A percentile compares a stretch with the other conserved stretches of the same genome.
Evolutionary conservation across 1,139 yeast genomes (phyloP).

Genomic region (Blastobotrys illinoisensis): DNA sequence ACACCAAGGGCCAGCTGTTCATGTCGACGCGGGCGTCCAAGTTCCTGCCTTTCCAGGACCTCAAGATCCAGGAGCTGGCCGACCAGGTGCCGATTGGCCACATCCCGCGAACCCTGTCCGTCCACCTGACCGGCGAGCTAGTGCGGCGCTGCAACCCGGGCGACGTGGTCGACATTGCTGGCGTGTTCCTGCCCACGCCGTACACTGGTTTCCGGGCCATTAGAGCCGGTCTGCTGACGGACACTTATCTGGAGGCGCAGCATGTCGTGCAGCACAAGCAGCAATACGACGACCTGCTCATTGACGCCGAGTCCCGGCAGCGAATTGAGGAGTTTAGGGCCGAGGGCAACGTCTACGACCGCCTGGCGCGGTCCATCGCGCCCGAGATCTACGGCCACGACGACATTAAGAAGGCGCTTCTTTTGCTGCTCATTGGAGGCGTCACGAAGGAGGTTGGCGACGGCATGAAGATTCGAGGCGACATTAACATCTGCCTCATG

Average conservation of each 20-base stretch:
- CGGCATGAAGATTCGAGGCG: constrained; percentile 97
- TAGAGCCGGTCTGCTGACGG: constrained; percentile 88
- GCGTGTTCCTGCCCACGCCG: constrained; percentile 89
- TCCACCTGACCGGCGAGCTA: constrained; percentile 84
- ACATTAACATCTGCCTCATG: constrained; percentile 92
- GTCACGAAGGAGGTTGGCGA: constrained; percentile 93
- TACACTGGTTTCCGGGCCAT: constrained; percentile 93
- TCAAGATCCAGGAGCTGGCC: constrained; percentile 88
- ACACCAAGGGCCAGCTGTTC: constrained; percentile 81
- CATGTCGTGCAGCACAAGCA: constrained; percentile 80
- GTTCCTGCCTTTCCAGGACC: constrained; percentile 92
- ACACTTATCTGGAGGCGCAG: constrained; percentile 89
- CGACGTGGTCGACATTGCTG: constrained; percentile 87
- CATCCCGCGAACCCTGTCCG: constrained; percentile 80
- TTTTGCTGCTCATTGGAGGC: constrained; percentile 86
- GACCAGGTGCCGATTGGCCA: constrained; percentile 98
- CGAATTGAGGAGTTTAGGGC: constrained; percentile 50
- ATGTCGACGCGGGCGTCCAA: constrained; percentile 95
- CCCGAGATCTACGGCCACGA: constrained; percentile 95
- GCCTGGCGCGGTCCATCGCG: constrained; percentile 84
- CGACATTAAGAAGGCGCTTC: constrained; percentile 87
- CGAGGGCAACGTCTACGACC: constrained; percentile 69
- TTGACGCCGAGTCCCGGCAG: constrained; percentile 46
- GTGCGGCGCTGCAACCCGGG: constrained; percentile 91
- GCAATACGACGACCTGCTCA: constrained; percentile 65